These are phyloP conservation scores for Gaultheria prostrata DNA, from an alignment of 148 eudicot genomes.

Conservation along the genomic window DNA sequence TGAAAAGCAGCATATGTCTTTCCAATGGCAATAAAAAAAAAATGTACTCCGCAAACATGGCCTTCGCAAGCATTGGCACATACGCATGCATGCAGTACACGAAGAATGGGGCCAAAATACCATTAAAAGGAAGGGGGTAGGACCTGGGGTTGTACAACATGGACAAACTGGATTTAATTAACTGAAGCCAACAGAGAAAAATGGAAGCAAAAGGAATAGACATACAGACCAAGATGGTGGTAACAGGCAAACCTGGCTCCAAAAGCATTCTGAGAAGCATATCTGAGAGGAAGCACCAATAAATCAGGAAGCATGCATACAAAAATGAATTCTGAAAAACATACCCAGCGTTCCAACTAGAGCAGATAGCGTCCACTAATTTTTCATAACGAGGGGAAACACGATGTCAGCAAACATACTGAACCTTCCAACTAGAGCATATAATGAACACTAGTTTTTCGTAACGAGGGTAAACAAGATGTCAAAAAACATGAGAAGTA, in stretches of 20 bases:
- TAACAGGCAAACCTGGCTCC: conserved; percentile 61
- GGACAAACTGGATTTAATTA: neutral
- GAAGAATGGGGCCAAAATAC: conserved; percentile 12
- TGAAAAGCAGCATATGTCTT: neutral
- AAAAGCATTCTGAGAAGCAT: conserved; percentile 67
- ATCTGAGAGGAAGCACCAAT: conserved; percentile 47
- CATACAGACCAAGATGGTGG: conserved; percentile 57
- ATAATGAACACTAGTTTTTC: neutral
- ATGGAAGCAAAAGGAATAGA: conserved; percentile 1
- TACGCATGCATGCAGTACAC: neutral
- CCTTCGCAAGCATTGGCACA: neutral
- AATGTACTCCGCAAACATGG: conserved; percentile 14
- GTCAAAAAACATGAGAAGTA: conserved; percentile 7
- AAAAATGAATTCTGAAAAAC: neutral
- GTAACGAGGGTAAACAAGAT: neutral
- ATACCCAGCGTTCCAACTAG: too few species aligned
- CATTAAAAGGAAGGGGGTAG: conserved; percentile 10
- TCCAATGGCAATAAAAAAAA: conserved; percentile 10
- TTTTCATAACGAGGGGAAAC: too few species aligned
- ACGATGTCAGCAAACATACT: too few species aligned
- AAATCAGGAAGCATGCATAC: conserved; percentile 25
- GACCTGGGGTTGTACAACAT: neutral
- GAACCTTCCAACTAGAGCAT: neutral
- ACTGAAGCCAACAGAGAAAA: neutral
- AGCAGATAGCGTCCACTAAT: too few species aligned